A percentile compares a stretch with the other conserved stretches of the same genome.
phyloP scores from a whole-genome alignment of 148 eudicot genomes.

The Nepenthes mirabilis region DNA sequence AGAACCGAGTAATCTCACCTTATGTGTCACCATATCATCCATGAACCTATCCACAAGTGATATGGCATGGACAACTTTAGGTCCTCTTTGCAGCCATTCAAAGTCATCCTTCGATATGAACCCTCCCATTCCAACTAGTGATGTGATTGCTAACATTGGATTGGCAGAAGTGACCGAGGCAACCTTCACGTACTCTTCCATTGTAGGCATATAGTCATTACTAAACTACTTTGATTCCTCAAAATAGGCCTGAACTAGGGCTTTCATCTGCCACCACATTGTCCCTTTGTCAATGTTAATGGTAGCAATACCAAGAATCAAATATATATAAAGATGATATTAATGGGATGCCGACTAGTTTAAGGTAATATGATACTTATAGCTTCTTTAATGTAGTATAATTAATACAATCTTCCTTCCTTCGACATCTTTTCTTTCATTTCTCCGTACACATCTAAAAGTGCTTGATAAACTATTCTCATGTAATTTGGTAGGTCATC shows the following conservation, averaged over 20 bases:
- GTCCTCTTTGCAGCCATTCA: conserved; percentile 12
- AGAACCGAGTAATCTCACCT: conserved; percentile 7
- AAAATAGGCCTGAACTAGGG: neutral
- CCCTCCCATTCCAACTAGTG: conserved; percentile 24
- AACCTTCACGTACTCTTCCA: conserved; percentile 1
- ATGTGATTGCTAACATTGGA: conserved; percentile 7
- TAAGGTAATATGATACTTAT: conserved; percentile 4
- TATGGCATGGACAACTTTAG: conserved; percentile 10
- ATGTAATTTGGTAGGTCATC: conserved; percentile 18
- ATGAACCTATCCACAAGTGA: conserved; percentile 15
- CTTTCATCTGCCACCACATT: conserved; percentile 1
- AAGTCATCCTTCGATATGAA: conserved; percentile 13
- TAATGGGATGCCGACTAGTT: too few species aligned
- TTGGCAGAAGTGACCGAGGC: neutral
- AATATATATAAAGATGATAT: too few species aligned
- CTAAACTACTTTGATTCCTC: conserved; percentile 10
- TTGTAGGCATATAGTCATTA: neutral
- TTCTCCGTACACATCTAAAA: conserved; percentile 10
- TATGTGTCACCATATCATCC: conserved; percentile 15
- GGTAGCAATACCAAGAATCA: too few species aligned
- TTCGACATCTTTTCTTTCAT: conserved; percentile 11
- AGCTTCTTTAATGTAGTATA: conserved; percentile 9
- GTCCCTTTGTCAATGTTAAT: neutral
- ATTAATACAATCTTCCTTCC: conserved; percentile 6
- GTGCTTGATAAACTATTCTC: conserved; percentile 10